Conservation (phyloP, 2,329 filamentous ascomycete species). For the Trichoderma koningii region DNA sequence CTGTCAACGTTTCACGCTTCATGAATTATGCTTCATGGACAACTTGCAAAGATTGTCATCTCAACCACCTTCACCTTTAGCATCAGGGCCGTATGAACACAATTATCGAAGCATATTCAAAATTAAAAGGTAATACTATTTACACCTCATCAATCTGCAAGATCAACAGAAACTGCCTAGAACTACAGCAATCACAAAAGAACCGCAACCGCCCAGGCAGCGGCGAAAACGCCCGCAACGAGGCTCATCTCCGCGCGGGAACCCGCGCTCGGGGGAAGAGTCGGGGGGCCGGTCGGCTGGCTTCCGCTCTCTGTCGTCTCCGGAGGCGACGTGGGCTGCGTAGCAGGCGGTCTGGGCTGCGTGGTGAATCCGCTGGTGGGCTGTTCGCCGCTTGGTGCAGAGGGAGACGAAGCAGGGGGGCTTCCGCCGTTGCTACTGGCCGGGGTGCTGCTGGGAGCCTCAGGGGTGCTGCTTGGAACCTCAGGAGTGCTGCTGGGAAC, state of each 20-base stretch:
- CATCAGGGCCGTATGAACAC: too few relatives aligned
- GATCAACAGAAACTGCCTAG: not conserved
- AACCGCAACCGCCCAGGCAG: slow-evolving; percentile 33
- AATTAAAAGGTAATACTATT: not conserved
- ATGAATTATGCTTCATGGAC: too few relatives aligned
- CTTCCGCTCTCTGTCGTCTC: slow-evolving; percentile 6
- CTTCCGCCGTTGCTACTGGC: not conserved
- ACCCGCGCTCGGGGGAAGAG: slow-evolving; percentile 28
- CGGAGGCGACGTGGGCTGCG: too few relatives aligned
- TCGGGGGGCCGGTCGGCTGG: slow-evolving; percentile 22
- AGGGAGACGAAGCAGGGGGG: not conserved
- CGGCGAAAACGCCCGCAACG: slow-evolving; percentile 33
- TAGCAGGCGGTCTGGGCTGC: too few relatives aligned
- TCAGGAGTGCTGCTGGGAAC: too few relatives aligned
- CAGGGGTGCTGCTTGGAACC: too few relatives aligned
- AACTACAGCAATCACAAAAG: slow-evolving; percentile 29
- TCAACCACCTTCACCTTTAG: too few relatives aligned
- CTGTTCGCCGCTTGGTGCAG: slow-evolving; percentile 18
- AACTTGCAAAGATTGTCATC: too few relatives aligned
- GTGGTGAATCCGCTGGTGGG: slow-evolving; percentile 3
- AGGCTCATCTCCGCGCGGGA: slow-evolving; percentile 33
- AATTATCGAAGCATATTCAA: not conserved
- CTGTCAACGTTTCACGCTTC: too few relatives aligned
- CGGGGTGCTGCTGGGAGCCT: too few relatives aligned
- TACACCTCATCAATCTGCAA: not conserved